Percentiles rank a stretch among this genome's conserved stretches.
Conservation (phyloP, 208 protist species). For the Tritrichomonas foetus region DNA sequence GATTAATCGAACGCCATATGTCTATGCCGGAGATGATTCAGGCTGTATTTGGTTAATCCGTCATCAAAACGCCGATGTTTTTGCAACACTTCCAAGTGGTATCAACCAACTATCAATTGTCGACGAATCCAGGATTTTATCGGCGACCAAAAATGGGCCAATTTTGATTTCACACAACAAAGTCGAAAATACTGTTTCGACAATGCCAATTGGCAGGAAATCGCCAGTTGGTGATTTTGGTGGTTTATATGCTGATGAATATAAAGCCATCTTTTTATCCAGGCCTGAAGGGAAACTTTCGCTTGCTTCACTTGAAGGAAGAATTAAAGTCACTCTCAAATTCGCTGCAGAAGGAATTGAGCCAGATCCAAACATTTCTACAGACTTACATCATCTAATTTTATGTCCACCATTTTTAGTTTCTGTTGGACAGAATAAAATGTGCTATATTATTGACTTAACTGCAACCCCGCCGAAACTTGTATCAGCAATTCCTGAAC, state of each 20-base stretch:
- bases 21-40: not conserved
- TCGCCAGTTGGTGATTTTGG: not conserved
- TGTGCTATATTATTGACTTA: not conserved
- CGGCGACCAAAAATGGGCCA: not conserved
- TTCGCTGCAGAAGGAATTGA: not conserved
- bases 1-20: not conserved
- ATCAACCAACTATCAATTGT: slow-evolving; percentile 6
- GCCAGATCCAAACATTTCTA: not conserved
- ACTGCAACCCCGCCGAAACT: not conserved
- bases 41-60: not conserved
- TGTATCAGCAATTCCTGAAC: not conserved
- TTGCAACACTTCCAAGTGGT: not conserved
- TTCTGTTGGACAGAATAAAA: not conserved
- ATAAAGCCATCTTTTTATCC: not conserved
- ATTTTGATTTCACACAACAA: not conserved
- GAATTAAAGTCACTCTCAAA: not conserved
- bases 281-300: not conserved
- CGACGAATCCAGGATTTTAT: not conserved
- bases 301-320: not conserved
- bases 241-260: not conserved
- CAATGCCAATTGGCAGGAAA: not conserved
- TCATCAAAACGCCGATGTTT: not conserved
- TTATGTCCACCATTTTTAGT: not conserved
- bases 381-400: not conserved
- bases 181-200: not conserved